Percentiles rank a stretch among this genome's conserved stretches.
Conservation (phyloP, 164 flowering plant species). For the Paratinospora sagittata region DNA sequence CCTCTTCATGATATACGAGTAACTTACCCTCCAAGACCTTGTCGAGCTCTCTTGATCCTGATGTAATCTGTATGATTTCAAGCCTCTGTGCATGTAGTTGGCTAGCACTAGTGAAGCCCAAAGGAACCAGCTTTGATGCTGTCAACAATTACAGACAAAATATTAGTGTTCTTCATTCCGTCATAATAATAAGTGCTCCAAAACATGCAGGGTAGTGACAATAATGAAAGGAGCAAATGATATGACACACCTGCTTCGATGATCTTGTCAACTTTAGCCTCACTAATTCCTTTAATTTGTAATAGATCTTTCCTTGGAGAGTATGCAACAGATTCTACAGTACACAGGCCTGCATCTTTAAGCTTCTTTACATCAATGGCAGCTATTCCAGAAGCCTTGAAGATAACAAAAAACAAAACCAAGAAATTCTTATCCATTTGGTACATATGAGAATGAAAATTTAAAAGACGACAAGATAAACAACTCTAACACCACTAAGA, state of each 20-base stretch:
- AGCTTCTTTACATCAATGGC: conserved; percentile 87
- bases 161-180: neutral
- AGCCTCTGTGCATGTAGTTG: conserved; percentile 89
- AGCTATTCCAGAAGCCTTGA: conserved; percentile 80
- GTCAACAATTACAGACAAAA: conserved; percentile 17
- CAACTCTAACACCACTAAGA: too few species aligned
- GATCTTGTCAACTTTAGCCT: conserved; percentile 92
- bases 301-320: conserved; percentile 87
- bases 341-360: conserved; percentile 89
- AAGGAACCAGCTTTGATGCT: conserved; percentile 85
- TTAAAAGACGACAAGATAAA: too few species aligned
- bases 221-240: neutral
- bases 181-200: neutral
- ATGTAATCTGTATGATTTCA: conserved; percentile 82
- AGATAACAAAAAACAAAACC: conserved; percentile 1
- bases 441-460: neutral
- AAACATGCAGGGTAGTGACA: neutral
- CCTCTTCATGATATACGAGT: too few species aligned
- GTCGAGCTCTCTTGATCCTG: conserved; percentile 94
- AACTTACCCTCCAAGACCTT: conserved; percentile 73
- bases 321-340: conserved; percentile 83
- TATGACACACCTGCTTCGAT: conserved; percentile 66
- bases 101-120: conserved; percentile 94
- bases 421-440: neutral
- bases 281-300: conserved; percentile 93